These are phyloP conservation scores for Pyricularia sp. DNA, from an alignment of 2,329 filamentous ascomycete genomes.

Conservation along the genomic window DNA sequence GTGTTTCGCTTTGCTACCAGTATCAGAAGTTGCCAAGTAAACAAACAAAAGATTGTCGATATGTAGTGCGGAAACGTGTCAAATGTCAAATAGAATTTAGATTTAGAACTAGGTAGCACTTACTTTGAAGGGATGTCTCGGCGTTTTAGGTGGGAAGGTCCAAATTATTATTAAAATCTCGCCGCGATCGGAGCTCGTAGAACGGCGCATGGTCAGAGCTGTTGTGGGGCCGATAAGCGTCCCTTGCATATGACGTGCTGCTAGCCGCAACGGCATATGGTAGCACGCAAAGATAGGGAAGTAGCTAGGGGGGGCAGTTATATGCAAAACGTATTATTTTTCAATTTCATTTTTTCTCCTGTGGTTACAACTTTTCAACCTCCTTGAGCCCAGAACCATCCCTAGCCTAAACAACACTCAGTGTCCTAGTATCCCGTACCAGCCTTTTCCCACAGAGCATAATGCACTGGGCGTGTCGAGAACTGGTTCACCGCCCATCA, in stretches of 20 bases:
- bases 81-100: background rate
- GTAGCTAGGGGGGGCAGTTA: no score
- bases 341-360: no score
- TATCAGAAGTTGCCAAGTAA: background rate
- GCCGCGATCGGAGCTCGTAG: background rate
- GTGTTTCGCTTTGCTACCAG: background rate
- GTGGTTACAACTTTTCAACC: no score
- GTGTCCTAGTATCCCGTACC: no score
- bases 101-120: no score
- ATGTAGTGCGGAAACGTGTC: background rate
- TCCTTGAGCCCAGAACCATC: no score
- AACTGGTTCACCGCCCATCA: no score
- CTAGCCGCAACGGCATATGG: background rate
- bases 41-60: background rate
- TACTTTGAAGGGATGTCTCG: background rate
- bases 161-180: background rate
- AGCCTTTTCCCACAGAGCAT: no score
- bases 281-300: background rate
- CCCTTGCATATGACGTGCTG: conserved; percentile 3
- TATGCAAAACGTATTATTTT: no score
- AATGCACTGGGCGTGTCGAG: no score
- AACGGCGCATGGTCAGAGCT: background rate
- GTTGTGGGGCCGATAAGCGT: background rate
- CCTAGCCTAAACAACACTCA: no score
- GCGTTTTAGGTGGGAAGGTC: background rate